A percentile compares a stretch with the other conserved stretches of the same genome.
Evolutionary conservation across 2,329 filamentous ascomycete genomes (phyloP).

Genomic region (Fusarium papillatum): DNA sequence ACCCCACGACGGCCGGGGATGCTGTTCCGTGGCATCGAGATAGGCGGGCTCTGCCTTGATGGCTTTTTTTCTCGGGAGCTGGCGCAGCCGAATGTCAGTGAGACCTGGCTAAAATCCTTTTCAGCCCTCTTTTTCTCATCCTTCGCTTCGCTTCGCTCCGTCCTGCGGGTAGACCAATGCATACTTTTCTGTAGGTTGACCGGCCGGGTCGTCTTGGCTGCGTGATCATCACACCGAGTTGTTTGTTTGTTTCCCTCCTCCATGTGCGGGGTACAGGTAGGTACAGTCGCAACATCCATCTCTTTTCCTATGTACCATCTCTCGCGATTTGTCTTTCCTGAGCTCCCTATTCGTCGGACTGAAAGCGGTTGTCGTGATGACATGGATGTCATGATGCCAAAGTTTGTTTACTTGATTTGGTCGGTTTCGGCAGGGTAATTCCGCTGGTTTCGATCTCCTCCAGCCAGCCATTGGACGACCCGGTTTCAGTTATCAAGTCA

Average conservation of each 20-base stretch:
- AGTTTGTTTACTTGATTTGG: conserved; percentile 32
- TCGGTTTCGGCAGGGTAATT: conserved; percentile 11
- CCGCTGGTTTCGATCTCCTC: conserved; percentile 6
- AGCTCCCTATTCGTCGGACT: conserved; percentile 29
- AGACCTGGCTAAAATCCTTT: conserved; percentile 11
- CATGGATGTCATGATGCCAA: conserved; percentile 29
- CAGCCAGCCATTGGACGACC: not conserved
- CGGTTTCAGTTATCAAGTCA: conserved; percentile 11
- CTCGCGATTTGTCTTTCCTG: conserved; percentile 11
- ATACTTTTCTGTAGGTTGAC: conserved; percentile 13
- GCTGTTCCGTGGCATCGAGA: conserved; percentile 21
- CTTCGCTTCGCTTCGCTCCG: not conserved
- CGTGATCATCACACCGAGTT: conserved; percentile 27
- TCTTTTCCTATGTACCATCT: not conserved
- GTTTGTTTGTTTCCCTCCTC: conserved; percentile 7
- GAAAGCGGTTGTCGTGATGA: conserved; percentile 17
- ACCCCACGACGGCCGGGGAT: conserved; percentile 27
- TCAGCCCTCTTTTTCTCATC: conserved; percentile 8
- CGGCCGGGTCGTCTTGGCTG: not conserved
- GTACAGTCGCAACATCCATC: conserved; percentile 21
- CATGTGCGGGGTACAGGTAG: conserved; percentile 17
- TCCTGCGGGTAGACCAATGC: conserved; percentile 10
- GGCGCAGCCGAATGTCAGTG: conserved; percentile 19
- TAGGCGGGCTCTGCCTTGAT: not conserved
- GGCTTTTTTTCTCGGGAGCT: conserved; percentile 16